Evolutionary conservation across 192 early-diverging fungal genomes (phyloP).

Genomic region (Neocallimastix lanati): DNA sequence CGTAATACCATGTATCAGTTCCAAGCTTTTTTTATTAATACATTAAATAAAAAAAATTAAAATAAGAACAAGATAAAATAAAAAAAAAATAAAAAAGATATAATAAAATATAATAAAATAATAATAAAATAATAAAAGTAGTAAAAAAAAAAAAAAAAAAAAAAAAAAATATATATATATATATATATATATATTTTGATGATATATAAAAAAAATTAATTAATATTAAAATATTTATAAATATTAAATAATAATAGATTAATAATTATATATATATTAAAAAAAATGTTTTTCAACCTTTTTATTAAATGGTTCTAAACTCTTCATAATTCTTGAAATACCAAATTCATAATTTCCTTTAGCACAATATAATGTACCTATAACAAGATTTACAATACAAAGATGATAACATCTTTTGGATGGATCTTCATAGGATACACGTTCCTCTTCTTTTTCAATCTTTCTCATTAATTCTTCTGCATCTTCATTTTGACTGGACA

Average conservation of each 20-base stretch:
- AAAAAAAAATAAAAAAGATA: too few species aligned
- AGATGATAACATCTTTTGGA: conserved; percentile 34
- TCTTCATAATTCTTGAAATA: conserved; percentile 43
- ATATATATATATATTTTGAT: too few species aligned
- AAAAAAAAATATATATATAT: too few species aligned
- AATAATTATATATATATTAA: neutral
- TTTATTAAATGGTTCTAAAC: conserved; percentile 42
- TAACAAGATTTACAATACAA: conserved; percentile 46
- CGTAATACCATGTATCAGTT: conserved; percentile 49
- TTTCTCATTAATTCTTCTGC: conserved; percentile 45
- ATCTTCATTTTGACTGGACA: conserved; percentile 48
- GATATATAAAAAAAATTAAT: too few species aligned
- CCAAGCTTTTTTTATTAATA: conserved; percentile 38
- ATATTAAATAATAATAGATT: neutral
- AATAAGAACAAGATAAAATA: too few species aligned
- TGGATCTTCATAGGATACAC: conserved; percentile 34
- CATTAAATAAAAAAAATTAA: too few species aligned
- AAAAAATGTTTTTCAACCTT: conserved; percentile 24
- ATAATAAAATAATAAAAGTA: too few species aligned
- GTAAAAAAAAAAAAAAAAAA: too few species aligned
- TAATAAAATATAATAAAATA: too few species aligned
- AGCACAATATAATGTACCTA: conserved; percentile 45
- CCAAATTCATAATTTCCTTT: conserved; percentile 53
- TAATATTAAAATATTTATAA: too few species aligned
- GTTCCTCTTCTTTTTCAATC: conserved; percentile 48